Base-by-base conservation (phyloP, 805 yeast genomes). In the Ogataea allantospora region DNA sequence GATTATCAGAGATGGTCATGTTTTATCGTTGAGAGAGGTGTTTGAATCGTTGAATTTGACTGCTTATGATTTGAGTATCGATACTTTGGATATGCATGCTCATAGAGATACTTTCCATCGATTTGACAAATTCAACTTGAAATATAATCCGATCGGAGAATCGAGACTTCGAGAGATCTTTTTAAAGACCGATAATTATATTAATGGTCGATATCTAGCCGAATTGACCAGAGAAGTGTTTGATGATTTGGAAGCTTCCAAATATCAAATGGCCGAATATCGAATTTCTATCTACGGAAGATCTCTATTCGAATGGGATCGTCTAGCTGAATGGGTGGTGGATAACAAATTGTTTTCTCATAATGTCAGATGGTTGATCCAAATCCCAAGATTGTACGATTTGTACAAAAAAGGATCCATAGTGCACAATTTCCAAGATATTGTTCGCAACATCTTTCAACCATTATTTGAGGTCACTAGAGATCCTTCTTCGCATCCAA, bases 71-170 rank as follows among this genome's bases (percentile, higher is more conserved):
- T 70, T 93, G 42, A 84, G 95, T 41, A 93, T 93, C 54, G 99
- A 93, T 56, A 95, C 99, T 2, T 73, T 93, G 50, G 99, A 93
- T 64, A 93, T 93, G 99, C 99, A 93, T 64, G 99, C 99, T 5
- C 99, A 93, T 62, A 85, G 89, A 48, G 99, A 93, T 56, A 85
- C 98, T 1, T 93, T 93, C 75, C 99, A 93, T 63, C 75, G 99
- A 54, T 93, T 93, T 58, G 99, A 93, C 65, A 93, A 93, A 65
- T 93, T 93, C 73, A 93, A 93, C 62, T 72, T 93, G 66, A 95
- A 93, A 62, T 93, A 93, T 67, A 93, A 93, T 58, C 99, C 99
- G 14, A 83, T 93, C 52, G 99, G 99, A 20, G 99, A 93, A 66
- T 93, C 99, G 14, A 81, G 99, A 61, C 68, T 93, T 62, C 79